phyloP scores from a whole-genome alignment of 345 rosid species.

The Eucalyptus brandiana region DNA sequence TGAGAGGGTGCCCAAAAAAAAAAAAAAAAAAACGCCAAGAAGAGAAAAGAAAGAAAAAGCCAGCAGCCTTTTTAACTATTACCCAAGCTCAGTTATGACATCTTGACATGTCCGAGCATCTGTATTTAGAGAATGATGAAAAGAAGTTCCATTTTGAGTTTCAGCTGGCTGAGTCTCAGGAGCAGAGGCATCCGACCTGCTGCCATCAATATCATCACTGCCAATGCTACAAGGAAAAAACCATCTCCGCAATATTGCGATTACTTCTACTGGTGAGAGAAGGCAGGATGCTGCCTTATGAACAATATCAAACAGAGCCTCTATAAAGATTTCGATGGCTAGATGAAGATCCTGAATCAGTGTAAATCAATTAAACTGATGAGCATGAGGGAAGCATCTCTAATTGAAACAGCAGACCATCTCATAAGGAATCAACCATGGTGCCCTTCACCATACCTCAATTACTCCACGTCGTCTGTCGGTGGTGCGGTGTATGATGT shows the following conservation, averaged over 20 bases:
- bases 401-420: background rate
- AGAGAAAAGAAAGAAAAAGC: background rate
- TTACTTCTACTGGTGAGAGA: constrained; percentile 63
- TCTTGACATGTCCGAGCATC: constrained; percentile 95
- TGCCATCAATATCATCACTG: background rate
- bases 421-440: background rate
- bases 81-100: constrained; percentile 96
- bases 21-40: background rate
- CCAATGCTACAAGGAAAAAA: constrained; percentile 23
- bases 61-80: background rate
- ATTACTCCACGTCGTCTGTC: constrained; percentile 95
- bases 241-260: constrained; percentile 31
- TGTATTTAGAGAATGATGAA: constrained; percentile 61
- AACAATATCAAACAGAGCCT: constrained; percentile 65
- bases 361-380: background rate
- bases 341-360: constrained; percentile 78
- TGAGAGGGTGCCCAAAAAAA: background rate
- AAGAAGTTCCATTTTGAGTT: constrained; percentile 34
- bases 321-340: constrained; percentile 80
- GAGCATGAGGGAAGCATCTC: background rate
- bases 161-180: constrained; percentile 39
- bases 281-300: constrained; percentile 56
- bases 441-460: constrained; percentile 35
- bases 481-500: constrained; percentile 59
- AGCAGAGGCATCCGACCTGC: constrained; percentile 14